A percentile compares a stretch with the other conserved stretches of the same genome.
phyloP scores from a whole-genome alignment of 176 grass and related monocot genomes.

The Microstegium vimineum region DNA sequence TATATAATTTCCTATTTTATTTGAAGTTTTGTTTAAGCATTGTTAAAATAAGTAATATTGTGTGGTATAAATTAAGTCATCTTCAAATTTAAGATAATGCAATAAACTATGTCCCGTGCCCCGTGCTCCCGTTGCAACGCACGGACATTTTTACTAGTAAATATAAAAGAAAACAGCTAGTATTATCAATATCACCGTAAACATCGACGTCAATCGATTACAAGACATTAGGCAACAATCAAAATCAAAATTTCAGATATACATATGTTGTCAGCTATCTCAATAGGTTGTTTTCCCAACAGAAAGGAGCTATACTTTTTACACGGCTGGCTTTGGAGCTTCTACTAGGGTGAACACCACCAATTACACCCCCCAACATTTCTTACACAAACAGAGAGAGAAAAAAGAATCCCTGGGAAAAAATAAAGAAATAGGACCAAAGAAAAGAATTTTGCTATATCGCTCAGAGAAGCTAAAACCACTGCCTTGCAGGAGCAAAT shows the following conservation, averaged over 20 bases:
- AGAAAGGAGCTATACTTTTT: constrained; percentile 63
- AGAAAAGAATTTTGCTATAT: constrained; percentile 32
- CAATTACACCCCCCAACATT: constrained; percentile 46
- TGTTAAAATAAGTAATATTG: no score
- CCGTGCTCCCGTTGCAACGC: no score
- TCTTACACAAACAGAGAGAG: constrained; percentile 33
- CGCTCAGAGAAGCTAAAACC: constrained; percentile 36
- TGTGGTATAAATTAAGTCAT: no score
- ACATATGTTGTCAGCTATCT: constrained; percentile 72
- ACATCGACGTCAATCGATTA: constrained; percentile 3
- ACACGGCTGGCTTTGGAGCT: constrained; percentile 56
- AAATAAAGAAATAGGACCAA: constrained; percentile 38
- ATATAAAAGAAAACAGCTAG: neutral
- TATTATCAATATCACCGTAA: neutral
- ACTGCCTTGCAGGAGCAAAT: constrained; percentile 39
- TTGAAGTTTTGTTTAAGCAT: no score
- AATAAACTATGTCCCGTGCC: no score
- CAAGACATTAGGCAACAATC: constrained; percentile 16
- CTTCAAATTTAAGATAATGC: no score
- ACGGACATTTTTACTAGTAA: no score
- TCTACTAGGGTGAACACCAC: constrained; percentile 47
- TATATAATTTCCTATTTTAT: no score
- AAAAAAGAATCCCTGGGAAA: constrained; percentile 27
- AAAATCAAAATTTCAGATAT: constrained; percentile 80
- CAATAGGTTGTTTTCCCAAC: constrained; percentile 33